A percentile compares a stretch with the other conserved stretches of the same genome.
Evolutionary conservation across 352 stramenopile genomes (phyloP).

Genomic region (Phytophthora hybrid): DNA sequence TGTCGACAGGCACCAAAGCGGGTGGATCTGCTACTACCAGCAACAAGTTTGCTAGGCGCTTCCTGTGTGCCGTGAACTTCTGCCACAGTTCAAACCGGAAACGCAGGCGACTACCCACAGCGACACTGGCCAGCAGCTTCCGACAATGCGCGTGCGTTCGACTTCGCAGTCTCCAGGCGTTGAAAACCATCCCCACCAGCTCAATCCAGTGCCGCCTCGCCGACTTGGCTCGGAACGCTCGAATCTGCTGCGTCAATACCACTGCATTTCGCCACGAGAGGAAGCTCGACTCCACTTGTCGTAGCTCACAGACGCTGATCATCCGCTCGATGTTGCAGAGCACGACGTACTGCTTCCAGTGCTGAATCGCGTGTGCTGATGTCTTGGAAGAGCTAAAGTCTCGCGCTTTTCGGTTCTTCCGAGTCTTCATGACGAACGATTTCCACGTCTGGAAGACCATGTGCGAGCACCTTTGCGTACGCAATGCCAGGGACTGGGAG

Average conservation of each 20-base stretch:
- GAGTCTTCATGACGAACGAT: constrained; percentile 18
- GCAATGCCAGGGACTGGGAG: constrained; percentile 35
- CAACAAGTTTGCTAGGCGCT: constrained; percentile 41
- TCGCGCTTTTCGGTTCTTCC: constrained; percentile 23
- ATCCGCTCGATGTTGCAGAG: constrained; percentile 63
- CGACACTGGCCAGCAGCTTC: constrained; percentile 48
- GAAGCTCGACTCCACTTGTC: constrained; percentile 38
- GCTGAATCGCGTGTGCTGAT: constrained; percentile 16
- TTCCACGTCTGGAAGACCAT: constrained; percentile 48
- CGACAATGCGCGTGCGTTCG: constrained; percentile 37
- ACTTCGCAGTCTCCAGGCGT: constrained; percentile 48
- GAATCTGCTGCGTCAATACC: constrained; percentile 27
- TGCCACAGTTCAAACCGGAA: constrained; percentile 70
- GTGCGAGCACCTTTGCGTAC: constrained; percentile 38
- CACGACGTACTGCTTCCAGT: constrained; percentile 57
- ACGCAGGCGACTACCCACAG: constrained; percentile 43
- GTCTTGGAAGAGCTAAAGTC: constrained; percentile 19
- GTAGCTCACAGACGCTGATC: constrained; percentile 38
- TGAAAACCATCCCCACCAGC: constrained; percentile 32
- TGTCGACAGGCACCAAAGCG: background rate
- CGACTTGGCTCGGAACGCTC: constrained; percentile 28
- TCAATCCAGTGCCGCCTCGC: constrained; percentile 13
- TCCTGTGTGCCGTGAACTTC: constrained; percentile 40
- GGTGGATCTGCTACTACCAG: constrained; percentile 20
- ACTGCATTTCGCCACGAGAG: constrained; percentile 56